Base-by-base conservation (phyloP, 2,329 filamentous ascomycete species). In the Fusarium sp. region DNA sequence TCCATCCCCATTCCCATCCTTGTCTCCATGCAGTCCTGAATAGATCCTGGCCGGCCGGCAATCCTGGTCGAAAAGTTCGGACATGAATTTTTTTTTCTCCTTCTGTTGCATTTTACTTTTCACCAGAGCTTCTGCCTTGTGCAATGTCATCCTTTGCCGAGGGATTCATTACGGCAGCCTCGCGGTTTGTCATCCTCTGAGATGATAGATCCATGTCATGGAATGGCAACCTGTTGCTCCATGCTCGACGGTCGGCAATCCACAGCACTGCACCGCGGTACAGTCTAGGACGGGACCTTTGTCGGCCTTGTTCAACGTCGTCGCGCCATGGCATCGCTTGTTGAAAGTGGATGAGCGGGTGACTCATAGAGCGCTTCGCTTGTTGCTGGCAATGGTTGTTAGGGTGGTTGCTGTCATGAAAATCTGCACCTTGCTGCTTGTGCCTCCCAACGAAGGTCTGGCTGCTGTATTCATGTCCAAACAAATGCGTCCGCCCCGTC, bases 381-480 rank as follows among this genome's bases (percentile, higher is more conserved):
- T 74, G 60, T 65, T 73, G 62, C 48, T 68, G 74, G 72, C 70
- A 64, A 66, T 64, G 70, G 73, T 67, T 59, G 45, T 50, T 50
- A 50, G 45, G 45, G 45, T 50, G 48, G 27, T 56, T 69, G 69
- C 54, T 76, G 72, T 76, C 73, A 74, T 60, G 67, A 74, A 62
- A 67, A 56, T 71, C 70, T 78, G 73, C 72, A 77, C 65, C 68
- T 59, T 48, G 48, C 62, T 65, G 66, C 66, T 43, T 68, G 74
- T 75, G 67, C 63, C 67, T 76, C 75, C 76, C 75, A 78, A 76
- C 76, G 72, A 77, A 76, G 77, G 76, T 79, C 70, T 70, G 73
- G 61, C 73, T 73, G 70, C 68, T 79, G 78, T 80, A 71, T 80
- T 79, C 77, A 78, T 79, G 77, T 79, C 79, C 78, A 80, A 80